phyloP scores from a whole-genome alignment of 2,329 filamentous ascomycete genomes.

The Elsinoe arachidis region DNA sequence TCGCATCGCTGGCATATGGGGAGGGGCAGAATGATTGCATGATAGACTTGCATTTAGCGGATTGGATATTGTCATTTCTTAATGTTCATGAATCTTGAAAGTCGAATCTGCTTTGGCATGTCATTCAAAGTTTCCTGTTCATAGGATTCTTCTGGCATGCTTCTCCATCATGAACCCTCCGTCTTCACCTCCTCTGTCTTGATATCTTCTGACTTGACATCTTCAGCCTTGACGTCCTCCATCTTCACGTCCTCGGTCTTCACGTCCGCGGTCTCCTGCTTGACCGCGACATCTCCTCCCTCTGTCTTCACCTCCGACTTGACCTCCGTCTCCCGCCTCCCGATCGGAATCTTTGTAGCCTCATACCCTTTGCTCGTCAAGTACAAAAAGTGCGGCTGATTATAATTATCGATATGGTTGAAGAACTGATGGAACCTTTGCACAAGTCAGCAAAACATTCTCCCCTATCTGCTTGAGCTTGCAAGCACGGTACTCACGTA shows the following conservation, averaged over 20 bases:
- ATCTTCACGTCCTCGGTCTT: background rate
- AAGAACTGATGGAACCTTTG: slow-evolving; percentile 40
- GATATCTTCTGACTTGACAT: background rate
- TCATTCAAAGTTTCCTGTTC: no score
- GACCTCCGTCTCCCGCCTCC: background rate
- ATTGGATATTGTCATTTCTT: background rate
- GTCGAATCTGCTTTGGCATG: no score
- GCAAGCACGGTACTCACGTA: slow-evolving; percentile 51
- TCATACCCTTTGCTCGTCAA: slow-evolving; percentile 41
- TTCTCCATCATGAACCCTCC: no score
- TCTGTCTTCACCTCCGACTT: background rate
- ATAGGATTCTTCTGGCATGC: no score
- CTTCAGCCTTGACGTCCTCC: background rate
- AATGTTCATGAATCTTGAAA: no score
- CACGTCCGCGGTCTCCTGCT: background rate
- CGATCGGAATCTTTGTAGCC: slow-evolving; percentile 29
- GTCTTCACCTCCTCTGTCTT: no score
- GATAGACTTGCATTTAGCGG: slow-evolving; percentile 4
- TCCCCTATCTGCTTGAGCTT: background rate
- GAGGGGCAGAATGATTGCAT: background rate
- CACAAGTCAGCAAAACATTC: background rate
- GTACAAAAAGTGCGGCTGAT: slow-evolving; percentile 40
- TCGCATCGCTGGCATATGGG: background rate
- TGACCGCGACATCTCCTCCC: background rate
- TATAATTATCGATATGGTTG: slow-evolving; percentile 44